Percentiles rank a stretch among this genome's conserved stretches.
Conservation (phyloP, 2,329 filamentous ascomycete species). For the Penicillium sp. region DNA sequence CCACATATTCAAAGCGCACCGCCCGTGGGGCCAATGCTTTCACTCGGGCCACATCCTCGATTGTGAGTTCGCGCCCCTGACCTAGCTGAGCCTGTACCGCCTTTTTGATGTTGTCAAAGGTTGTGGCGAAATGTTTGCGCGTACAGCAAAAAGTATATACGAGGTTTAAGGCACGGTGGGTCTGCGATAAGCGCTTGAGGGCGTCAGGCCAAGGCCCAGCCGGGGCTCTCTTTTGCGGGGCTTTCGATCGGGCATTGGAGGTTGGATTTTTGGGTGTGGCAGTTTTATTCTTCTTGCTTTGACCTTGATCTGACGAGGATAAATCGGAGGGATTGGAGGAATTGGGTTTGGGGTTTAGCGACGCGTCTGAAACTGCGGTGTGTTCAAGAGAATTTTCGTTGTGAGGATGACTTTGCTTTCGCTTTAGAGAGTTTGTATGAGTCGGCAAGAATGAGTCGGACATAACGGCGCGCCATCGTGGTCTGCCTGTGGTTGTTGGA, state of each 20-base stretch:
- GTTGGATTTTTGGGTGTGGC: conserved; percentile 8
- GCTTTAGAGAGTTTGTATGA: conserved; percentile 7
- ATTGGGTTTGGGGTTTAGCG: no score
- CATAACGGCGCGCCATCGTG: conserved; percentile 26
- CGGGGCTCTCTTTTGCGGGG: conserved; percentile 22
- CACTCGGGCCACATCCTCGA: conserved; percentile 78
- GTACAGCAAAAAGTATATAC: conserved; percentile 95
- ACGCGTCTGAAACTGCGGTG: neutral
- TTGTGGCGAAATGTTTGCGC: conserved; percentile 84
- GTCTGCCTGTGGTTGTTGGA: neutral
- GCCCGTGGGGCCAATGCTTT: conserved; percentile 69
- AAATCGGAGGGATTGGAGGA: conserved; percentile 1
- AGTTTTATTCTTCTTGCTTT: neutral
- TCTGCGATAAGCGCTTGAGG: conserved; percentile 67
- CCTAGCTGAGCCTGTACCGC: conserved; percentile 80
- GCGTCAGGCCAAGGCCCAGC: conserved; percentile 64
- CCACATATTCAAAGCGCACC: conserved; percentile 79
- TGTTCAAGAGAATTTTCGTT: neutral
- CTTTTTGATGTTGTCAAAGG: conserved; percentile 78
- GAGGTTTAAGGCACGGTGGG: conserved; percentile 78
- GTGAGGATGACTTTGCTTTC: conserved; percentile 16
- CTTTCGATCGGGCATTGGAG: conserved; percentile 7
- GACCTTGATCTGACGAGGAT: neutral
- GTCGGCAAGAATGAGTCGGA: conserved; percentile 7
- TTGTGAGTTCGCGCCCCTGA: conserved; percentile 51